Evolutionary conservation across 768 basidiomycete genomes (phyloP), one percentile per base, ranked within the genome.

Genomic region (Xerocomellus dryophilus): DNA sequence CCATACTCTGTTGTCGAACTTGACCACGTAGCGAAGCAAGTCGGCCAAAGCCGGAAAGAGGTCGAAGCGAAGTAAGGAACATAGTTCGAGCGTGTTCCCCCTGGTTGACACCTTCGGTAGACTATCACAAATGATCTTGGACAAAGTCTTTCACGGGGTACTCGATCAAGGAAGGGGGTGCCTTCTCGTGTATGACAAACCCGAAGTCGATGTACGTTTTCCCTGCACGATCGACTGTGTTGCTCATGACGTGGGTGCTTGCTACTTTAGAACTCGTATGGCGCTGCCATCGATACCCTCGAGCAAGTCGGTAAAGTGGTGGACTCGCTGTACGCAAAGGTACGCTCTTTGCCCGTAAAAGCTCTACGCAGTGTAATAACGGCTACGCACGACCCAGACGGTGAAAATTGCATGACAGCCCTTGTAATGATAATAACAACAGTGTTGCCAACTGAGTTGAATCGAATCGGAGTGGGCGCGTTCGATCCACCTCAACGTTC

Each of bases 121-220:
- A 68, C 74, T 98, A 25, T 93, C 90, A 29, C 96, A 99, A 68
- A 98, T 99, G 96, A 99, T 98, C 57, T 76, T 98, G 35, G 96
- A 98, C 73, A 95, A 95, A 62, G 84, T 95, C 2, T 82, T 98
- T 58, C 82, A 92, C 57, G 96, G 96, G 6, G 94, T 99, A 1
- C 78, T 99, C n/a, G 96, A 98, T 68, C 96, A 98, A 69, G 93
- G 93, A 25, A 81, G 91, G 3, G 94, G 94, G 0, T 94, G 93
- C 64, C 73, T 98, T 45, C 74, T 97, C 47, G 84, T 98, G n/a
- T 98, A 90, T 57, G 91, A 97, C 53, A 78, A 92, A 69, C 83
- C 83, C 1, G 88, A 90, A 63, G 83, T 82, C 12, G 93, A 97
- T 72, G 93, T 93, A 63, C 52, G 90, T 79, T 39, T 27, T 40